Conservation (phyloP, 1,284 basidiomycete genomes). For the Cryptococcus hybrid region DNA sequence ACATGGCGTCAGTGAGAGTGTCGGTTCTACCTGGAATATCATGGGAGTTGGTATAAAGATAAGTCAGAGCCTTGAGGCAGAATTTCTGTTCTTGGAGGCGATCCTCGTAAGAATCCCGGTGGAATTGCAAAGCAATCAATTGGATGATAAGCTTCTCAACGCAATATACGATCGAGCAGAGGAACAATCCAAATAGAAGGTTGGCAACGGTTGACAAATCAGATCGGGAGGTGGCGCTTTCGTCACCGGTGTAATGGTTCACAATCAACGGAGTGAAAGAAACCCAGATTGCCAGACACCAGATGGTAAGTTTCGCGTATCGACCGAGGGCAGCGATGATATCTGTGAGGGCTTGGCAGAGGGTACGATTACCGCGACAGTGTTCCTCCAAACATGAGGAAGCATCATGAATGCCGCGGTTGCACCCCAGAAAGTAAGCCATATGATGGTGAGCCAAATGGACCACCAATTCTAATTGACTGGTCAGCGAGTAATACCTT, state of each 20-base stretch:
- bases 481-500: too few species aligned
- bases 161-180: conserved; percentile 70
- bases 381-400: conserved; percentile 60
- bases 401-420: conserved; percentile 64
- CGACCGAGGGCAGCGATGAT: conserved; percentile 65
- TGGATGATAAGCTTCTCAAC: conserved; percentile 86
- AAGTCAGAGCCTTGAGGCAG: conserved; percentile 57
- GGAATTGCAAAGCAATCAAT: conserved; percentile 73
- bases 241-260: conserved; percentile 31
- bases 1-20: conserved; percentile 56
- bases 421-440: conserved; percentile 83
- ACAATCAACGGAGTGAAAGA: conserved; percentile 66
- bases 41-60: conserved; percentile 73
- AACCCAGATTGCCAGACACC: conserved; percentile 67
- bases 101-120: conserved; percentile 83
- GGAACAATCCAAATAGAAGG: conserved; percentile 69
- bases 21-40: conserved; percentile 70
- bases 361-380: conserved; percentile 70
- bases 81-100: conserved; percentile 65
- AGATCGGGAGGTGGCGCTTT: conserved; percentile 27
- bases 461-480: conserved; percentile 69
- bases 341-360: conserved; percentile 70
- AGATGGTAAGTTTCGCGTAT: conserved; percentile 63
- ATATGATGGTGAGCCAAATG: conserved; percentile 75
- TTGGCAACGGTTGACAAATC: conserved; percentile 55